Evolutionary conservation across 2,329 filamentous ascomycete species (phyloP).

Genomic region (Sporothrix luriei): DNA sequence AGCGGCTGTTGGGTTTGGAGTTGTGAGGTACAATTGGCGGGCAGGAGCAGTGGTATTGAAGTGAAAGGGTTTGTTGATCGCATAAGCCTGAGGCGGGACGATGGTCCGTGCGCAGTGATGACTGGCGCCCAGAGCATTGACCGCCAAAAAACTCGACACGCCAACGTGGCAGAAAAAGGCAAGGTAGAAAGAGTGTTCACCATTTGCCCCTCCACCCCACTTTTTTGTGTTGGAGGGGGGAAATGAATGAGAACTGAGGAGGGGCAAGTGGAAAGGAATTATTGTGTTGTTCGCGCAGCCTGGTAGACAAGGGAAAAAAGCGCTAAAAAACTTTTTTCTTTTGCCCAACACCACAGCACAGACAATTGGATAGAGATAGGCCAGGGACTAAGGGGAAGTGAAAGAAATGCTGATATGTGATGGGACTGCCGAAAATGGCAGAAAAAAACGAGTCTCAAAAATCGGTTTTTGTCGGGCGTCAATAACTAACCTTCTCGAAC

Average conservation of each 20-base stretch:
- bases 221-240: slow-evolving; percentile 30
- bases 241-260: neutral
- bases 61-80: slow-evolving; percentile 3
- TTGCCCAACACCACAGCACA: slow-evolving; percentile 1
- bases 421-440: slow-evolving; percentile 12
- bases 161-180: slow-evolving; percentile 37
- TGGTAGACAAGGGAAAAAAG: slow-evolving; percentile 36
- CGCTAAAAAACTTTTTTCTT: slow-evolving; percentile 37
- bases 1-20: slow-evolving; percentile 16
- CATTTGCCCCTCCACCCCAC: slow-evolving; percentile 36
- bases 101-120: slow-evolving; percentile 31
- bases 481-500: slow-evolving; percentile 93
- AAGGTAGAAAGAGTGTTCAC: neutral
- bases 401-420: neutral
- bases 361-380: slow-evolving; percentile 34
- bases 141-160: slow-evolving; percentile 34
- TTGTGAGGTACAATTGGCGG: neutral
- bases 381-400: slow-evolving; percentile 30
- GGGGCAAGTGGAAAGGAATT: slow-evolving; percentile 32
- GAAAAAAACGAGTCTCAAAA: slow-evolving; percentile 6
- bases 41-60: neutral
- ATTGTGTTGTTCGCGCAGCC: neutral
- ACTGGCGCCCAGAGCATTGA: slow-evolving; percentile 13
- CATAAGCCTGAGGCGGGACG: neutral
- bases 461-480: neutral